These are phyloP conservation scores for Aureobasidium sp. DNA, from an alignment of 2,329 filamentous ascomycete genomes.

Conservation along the genomic window DNA sequence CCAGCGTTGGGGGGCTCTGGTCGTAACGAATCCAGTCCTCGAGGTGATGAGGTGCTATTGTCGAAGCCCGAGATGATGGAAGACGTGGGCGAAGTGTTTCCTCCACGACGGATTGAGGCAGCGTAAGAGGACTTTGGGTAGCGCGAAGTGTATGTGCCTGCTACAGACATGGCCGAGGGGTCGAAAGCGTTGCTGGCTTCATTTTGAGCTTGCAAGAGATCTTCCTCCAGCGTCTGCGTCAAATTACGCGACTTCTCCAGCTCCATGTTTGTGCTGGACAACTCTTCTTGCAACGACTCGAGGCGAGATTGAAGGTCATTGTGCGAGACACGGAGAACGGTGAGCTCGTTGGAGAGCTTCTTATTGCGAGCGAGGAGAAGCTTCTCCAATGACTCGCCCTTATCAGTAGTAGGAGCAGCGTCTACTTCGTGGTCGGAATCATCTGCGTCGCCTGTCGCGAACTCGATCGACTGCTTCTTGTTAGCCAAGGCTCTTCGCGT, in stretches of 20 bases:
- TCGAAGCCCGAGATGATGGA: slow-evolving; percentile 98
- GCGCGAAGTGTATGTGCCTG: slow-evolving; percentile 79
- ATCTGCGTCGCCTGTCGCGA: slow-evolving; percentile 77
- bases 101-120: slow-evolving; percentile 56
- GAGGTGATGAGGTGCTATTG: slow-evolving; percentile 44
- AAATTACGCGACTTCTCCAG: slow-evolving; percentile 77
- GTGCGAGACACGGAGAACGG: slow-evolving; percentile 85
- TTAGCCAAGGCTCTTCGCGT: slow-evolving; percentile 18
- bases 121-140: slow-evolving; percentile 59
- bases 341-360: slow-evolving; percentile 89
- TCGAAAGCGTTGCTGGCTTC: slow-evolving; percentile 79
- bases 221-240: slow-evolving; percentile 84
- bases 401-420: slow-evolving; percentile 45
- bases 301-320: slow-evolving; percentile 80
- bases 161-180: slow-evolving; percentile 78
- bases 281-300: slow-evolving; percentile 72
- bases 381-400: slow-evolving; percentile 75
- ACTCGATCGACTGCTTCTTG: slow-evolving; percentile 69
- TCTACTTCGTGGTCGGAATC: slow-evolving; percentile 49
- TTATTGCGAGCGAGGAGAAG: slow-evolving; percentile 89
- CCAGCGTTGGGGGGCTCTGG: slow-evolving; percentile 64
- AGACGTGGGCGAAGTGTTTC: slow-evolving; percentile 81
- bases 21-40: slow-evolving; percentile 51
- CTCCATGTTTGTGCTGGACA: slow-evolving; percentile 76
- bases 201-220: slow-evolving; percentile 79